These are phyloP conservation scores for Perkinsus chesapeaki DNA, from an alignment of 169 alveolate genomes.

Conservation along the genomic window DNA sequence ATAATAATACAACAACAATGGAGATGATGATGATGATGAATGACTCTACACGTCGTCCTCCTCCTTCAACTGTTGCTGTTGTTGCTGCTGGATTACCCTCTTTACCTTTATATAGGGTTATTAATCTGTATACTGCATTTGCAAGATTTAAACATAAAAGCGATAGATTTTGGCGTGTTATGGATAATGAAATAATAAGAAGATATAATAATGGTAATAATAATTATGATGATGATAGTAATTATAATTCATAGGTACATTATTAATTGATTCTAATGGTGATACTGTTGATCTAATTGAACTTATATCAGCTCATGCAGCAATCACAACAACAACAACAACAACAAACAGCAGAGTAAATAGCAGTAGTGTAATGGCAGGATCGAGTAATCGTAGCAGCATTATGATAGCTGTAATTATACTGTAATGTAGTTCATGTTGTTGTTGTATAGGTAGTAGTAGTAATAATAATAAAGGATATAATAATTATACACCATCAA, in stretches of 20 bases:
- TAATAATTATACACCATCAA: neutral
- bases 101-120: neutral
- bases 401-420: too few species aligned
- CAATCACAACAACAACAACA: neutral
- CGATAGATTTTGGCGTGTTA: neutral
- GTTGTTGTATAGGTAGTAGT: neutral
- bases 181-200: neutral
- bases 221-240: neutral
- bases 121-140: neutral
- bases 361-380: too few species aligned
- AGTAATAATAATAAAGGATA: neutral
- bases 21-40: too few species aligned
- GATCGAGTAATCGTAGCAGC: too few species aligned
- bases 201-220: neutral
- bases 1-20: too few species aligned
- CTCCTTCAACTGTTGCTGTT: too few species aligned
- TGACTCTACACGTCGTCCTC: too few species aligned
- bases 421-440: too few species aligned
- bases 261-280: neutral
- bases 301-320: neutral
- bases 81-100: neutral
- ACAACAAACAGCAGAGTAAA: too few species aligned
- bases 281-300: neutral
- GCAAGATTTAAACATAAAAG: neutral
- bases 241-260: neutral